Conservation (phyloP, 805 yeast species). For the Cyberlindnera sargentensis region DNA sequence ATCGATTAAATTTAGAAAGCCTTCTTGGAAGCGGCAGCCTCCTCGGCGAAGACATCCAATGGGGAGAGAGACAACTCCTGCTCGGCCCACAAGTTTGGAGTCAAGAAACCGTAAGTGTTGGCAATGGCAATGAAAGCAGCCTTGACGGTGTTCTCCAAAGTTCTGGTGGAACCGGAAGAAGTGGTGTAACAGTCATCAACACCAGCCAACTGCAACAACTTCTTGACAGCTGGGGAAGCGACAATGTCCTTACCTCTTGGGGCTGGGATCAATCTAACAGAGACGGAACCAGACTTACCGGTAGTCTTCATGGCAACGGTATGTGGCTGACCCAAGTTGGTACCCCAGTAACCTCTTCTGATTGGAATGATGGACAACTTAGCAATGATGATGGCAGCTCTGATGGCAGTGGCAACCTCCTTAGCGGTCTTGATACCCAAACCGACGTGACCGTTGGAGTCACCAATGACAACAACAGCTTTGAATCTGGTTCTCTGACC, state of each 20-base stretch:
- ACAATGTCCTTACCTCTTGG: conserved; percentile 99
- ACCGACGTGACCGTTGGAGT: conserved; percentile 99
- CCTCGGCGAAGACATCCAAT: conserved; percentile 89
- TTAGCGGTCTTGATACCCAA: conserved; percentile 99
- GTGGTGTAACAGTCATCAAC: conserved; percentile 99
- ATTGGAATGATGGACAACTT: conserved; percentile 98
- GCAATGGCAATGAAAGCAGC: conserved; percentile 99
- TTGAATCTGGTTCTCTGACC: conserved; percentile 99
- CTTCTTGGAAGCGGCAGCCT: conserved; percentile 66
- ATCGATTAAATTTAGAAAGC: conserved; percentile 13
- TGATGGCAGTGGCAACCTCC: conserved; percentile 99
- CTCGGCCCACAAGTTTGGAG: conserved; percentile 97
- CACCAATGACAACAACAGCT: conserved; percentile 99
- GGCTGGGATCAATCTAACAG: conserved; percentile 98
- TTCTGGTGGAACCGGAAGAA: conserved; percentile 98
- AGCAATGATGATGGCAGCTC: conserved; percentile 99
- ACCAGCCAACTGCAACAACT: conserved; percentile 98
- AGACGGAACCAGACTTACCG: conserved; percentile 99
- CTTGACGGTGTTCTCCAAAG: conserved; percentile 99
- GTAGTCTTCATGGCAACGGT: conserved; percentile 96
- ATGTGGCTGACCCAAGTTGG: conserved; percentile 99
- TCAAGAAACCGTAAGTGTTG: conserved; percentile 99
- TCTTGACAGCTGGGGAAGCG: conserved; percentile 99
- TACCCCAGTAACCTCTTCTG: conserved; percentile 99
- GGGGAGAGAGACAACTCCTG: conserved; percentile 85